Percentiles rank a stretch among this genome's conserved stretches.
Evolutionary conservation across 2,329 filamentous ascomycete genomes (phyloP).

Genomic region (Penicillium sp.): DNA sequence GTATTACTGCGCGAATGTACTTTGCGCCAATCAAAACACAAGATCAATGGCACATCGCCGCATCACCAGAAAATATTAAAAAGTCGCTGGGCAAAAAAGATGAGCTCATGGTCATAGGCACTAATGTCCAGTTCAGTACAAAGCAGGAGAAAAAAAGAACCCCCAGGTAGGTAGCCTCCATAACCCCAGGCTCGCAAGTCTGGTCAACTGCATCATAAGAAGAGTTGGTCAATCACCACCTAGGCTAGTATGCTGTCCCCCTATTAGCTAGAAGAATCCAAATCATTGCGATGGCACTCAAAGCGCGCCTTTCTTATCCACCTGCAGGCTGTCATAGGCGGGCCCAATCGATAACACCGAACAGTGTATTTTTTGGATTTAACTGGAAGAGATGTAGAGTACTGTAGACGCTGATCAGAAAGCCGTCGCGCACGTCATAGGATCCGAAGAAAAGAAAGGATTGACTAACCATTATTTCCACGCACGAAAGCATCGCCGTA

Average conservation of each 20-base stretch:
- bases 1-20: not conserved
- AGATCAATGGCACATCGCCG: not conserved
- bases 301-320: not conserved
- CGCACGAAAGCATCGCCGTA: conserved; percentile 95
- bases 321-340: not conserved
- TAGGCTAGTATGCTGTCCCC: not conserved
- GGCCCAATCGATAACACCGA: not conserved
- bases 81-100: not conserved
- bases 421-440: not conserved
- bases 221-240: not conserved
- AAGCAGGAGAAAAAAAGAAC: not conserved
- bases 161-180: not conserved
- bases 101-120: not conserved
- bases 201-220: not conserved
- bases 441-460: not conserved
- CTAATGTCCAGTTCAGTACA: not conserved
- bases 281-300: not conserved
- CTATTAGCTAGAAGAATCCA: not conserved
- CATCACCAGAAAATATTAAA: not conserved
- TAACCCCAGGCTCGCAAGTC: not conserved
- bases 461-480: conserved; percentile 80
- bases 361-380: conserved; percentile 6
- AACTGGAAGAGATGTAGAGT: conserved; percentile 44
- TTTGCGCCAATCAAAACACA: not conserved
- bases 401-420: conserved; percentile 19